phyloP scores from a whole-genome alignment of 495 filamentous ascomycete genomes.

The Tetracladium setigerum region DNA sequence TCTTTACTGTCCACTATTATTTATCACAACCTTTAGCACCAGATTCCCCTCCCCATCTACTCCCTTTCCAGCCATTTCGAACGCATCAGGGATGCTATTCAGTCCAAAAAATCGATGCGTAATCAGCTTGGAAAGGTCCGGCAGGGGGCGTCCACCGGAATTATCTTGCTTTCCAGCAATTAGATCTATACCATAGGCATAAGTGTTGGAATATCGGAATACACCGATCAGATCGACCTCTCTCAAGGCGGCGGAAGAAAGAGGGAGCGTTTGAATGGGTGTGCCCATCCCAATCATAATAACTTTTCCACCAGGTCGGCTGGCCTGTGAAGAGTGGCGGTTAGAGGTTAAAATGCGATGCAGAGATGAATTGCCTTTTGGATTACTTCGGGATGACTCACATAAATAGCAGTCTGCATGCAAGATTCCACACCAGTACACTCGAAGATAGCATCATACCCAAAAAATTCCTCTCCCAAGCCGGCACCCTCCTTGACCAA shows the following conservation, averaged over 20 bases:
- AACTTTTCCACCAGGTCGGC: conserved; percentile 65
- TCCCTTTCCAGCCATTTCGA: conserved; percentile 38
- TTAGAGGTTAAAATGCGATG: background rate
- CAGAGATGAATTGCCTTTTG: too few relatives aligned
- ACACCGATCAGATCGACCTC: conserved; percentile 88
- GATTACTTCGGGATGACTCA: too few relatives aligned
- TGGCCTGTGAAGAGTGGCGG: conserved; percentile 32
- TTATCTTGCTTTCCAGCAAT: too few relatives aligned
- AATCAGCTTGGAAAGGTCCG: conserved; percentile 51
- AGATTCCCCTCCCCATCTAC: conserved; percentile 39
- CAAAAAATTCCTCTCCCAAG: conserved; percentile 23
- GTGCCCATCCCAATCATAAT: conserved; percentile 93
- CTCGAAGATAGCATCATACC: conserved; percentile 71
- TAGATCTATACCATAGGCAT: too few relatives aligned
- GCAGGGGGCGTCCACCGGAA: too few relatives aligned
- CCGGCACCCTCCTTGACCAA: conserved; percentile 30
- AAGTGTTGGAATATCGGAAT: conserved; percentile 81
- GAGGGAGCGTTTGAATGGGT: conserved; percentile 73
- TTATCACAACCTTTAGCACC: conserved; percentile 42
- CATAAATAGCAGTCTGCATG: conserved; percentile 76
- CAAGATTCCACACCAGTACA: conserved; percentile 84
- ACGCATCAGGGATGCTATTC: conserved; percentile 31
- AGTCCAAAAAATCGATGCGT: conserved; percentile 53
- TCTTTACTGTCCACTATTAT: too few relatives aligned
- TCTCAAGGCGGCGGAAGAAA: conserved; percentile 69